Evolutionary conservation across 2,329 filamentous ascomycete species (phyloP), one percentile per base, ranked within the genome.

Genomic region (Phyllosticta citrichinensis): DNA sequence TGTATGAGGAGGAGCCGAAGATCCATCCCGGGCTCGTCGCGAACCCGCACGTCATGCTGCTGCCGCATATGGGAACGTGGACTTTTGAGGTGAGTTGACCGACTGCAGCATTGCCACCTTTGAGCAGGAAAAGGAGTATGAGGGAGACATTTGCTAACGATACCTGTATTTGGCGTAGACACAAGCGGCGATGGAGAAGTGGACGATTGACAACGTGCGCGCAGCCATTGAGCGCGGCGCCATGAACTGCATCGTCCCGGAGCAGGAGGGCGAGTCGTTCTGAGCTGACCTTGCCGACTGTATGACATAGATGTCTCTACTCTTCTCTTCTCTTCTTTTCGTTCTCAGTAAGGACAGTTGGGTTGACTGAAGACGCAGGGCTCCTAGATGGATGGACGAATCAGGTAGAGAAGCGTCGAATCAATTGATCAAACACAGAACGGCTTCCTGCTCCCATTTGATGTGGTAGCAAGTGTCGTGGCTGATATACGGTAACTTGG

Each of bases 41-140:
- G 17, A 92, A 93, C 69, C 83, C 83, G 2, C 82, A 84, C 66
- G 88, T 89, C 22, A 78, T 93, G 67, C 78, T 96, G 27, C 76
- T 95, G 40, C 91, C 91, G 57, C 91, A 95, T 73, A 89, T 95
- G 88, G 90, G 90, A 0, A 95, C 91, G 0, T 91, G 83, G 80
- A 93, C 88, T 0, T 76, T 85, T 27, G 89, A 88, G 77, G 79
- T 70, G 61, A 64, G 67, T 66, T 24, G 25, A 17, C 35, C 22
- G 22, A 22, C 22, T 22, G 22, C 22, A 22, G 22, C 22, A 22
- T 22, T 22, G 22, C 22, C 22, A 22, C 22, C 22, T 22, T 22
- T 22, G 22, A 3, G 22, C 22, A 22, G 22, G 3, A 22, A 22
- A 22, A 22, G 22, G 22, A 22, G 22, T 22, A 22, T 22, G 22